Base-by-base conservation (phyloP, 768 basidiomycete genomes). In the Hortiboletus flavorubellus region DNA sequence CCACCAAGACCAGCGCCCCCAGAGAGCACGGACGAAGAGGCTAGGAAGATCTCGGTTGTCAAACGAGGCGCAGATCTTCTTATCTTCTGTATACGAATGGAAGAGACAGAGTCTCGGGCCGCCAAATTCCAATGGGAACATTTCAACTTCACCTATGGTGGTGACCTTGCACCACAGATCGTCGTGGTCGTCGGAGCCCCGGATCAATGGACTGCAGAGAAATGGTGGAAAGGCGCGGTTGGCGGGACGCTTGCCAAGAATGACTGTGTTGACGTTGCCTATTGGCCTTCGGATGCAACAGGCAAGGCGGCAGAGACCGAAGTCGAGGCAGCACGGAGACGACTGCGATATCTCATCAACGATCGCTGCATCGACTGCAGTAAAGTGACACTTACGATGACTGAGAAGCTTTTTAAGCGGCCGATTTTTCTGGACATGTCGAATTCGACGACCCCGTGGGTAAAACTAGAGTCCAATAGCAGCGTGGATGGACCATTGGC, bases 21-120 rank as follows among this genome's bases (percentile, higher is more conserved):
- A 0, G 56, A 56, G n/a, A 16, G 18, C 6, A 8, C 26, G 15
- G 51, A 57, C 18, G 60, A 59, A 42, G 57, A 51, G 21, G 33
- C 38, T 34, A 60, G 44, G 42, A 56, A 45, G 35, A 44, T 2
- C n/a, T 18, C 49, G 11, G 26, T 55, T 33, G 49, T 67, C 41
- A 65, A 55, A 51, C 65, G 67, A 2, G 65, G 48, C 21, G 68
- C 61, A 12, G 63, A 63, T 14, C 68, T 68, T 26, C 65, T 69
- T 29, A 44, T 68, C 49, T 68, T 68, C 44, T 68, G 67, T 8
- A 58, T 54, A 21, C 38, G 47, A 14, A 55, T 51, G 52, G 54
- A 58, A 31, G 56, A 46, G 26, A 16, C 35, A 2, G 45, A 33
- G 12, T 1, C 33, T 26, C 11, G 14, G 12, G 18, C 38, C 23